Evolutionary conservation across 2,329 filamentous ascomycete genomes (phyloP), one percentile per base, ranked within the genome.

Genomic region (Scleromitrula shiraiana): DNA sequence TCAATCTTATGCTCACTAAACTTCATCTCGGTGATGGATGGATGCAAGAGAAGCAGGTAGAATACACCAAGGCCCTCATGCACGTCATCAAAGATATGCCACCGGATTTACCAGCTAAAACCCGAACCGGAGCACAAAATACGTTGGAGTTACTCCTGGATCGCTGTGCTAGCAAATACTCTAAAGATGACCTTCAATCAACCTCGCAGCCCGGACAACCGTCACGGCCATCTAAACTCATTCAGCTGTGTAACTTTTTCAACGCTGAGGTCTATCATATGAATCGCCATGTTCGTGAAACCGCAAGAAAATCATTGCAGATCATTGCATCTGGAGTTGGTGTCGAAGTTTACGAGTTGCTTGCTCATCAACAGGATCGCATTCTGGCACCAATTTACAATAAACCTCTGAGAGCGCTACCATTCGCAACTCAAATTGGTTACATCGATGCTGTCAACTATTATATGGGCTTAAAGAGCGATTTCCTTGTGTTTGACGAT

Each of bases 31-130:
- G 88, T 35, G 86, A 94, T 59, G 65, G 72, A 1, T 99, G 93
- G 88, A 74, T 98, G 27, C 75, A 80, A 17, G 78, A 83, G 10
- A 85, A 88, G 58, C 89, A 96, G 62, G 78, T 85, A 45, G 89
- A 97, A 50, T 90, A 96, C 58, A 83, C 93, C 50, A 82, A 88
- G 43, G 88, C 90, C n/a, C 73, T 99, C 47, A 83, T 95, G 68
- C 96, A 95, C 67, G 90, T 98, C 55, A 88, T 98, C 70, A 98
- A 98, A 68, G 93, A 98, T 63, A 96, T 96, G 77, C 93, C 94
- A 0, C 79, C 87, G 47, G 93, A 98, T 64, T 75, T 98, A 1
- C 91, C 94, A 1, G 89, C 94, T 49, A 90, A 85, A 62, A 96
- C 93, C 2, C 78, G 93, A 29, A 75, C 83, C 27, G 82, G 88